These are phyloP conservation scores for Potentilla sterilis DNA, from an alignment of 306 rosid species.

Conservation along the genomic window DNA sequence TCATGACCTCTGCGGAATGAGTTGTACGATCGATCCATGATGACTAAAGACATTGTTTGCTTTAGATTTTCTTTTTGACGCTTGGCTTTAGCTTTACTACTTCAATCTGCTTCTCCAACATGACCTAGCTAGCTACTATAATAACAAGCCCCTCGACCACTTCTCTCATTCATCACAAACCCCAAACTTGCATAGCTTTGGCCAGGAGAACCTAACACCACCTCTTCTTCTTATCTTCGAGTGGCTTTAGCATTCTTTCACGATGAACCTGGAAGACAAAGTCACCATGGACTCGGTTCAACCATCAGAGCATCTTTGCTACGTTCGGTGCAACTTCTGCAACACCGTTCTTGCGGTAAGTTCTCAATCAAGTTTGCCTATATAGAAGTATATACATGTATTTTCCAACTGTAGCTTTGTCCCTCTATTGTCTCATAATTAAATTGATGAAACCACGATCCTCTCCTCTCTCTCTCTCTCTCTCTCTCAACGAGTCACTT, in stretches of 20 bases:
- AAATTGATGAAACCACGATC: neutral
- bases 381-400: neutral
- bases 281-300: constrained; percentile 66
- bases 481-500: neutral
- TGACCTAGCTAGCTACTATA: neutral
- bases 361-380: neutral
- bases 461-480: neutral
- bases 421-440: neutral
- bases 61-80: constrained; percentile 42
- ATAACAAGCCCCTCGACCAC: neutral
- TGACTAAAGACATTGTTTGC: constrained; percentile 31
- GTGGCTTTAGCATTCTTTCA: constrained; percentile 3
- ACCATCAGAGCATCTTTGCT: constrained; percentile 86
- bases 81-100: constrained; percentile 21
- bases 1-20: constrained; percentile 36
- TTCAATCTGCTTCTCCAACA: constrained; percentile 5
- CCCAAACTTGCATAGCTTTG: constrained; percentile 24
- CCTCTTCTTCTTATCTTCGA: constrained; percentile 13
- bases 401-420: neutral
- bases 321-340: constrained; percentile 96
- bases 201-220: neutral
- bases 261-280: constrained; percentile 73
- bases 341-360: constrained; percentile 89
- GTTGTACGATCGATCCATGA: constrained; percentile 14
- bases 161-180: constrained; percentile 30